Evolutionary conservation across 1,139 yeast genomes (phyloP), one percentile per base, ranked within the genome.

Genomic region (Geotrichum candidum): DNA sequence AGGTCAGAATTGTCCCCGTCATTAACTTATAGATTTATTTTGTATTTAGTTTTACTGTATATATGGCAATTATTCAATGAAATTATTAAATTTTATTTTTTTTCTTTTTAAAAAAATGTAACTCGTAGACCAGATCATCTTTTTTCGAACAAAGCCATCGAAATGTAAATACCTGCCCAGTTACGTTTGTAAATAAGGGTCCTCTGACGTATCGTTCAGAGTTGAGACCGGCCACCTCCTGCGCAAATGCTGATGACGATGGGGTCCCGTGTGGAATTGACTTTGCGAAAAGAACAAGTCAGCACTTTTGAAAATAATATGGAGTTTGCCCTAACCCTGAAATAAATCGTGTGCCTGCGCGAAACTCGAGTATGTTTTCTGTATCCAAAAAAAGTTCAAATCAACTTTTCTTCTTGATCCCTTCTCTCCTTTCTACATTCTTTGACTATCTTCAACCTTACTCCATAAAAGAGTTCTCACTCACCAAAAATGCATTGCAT

Each of bases 401-500:
- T 41, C 48, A 41, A 41, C 48, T 41, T 41, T 41, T 41, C 48
- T 41, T 41, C 48, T 18, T 41, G 48, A 41, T 41, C 48, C 48
- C 48, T 41, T 41, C 48, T 15, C 48, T 41, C 22, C 18, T 15
- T n/a, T 18, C 18, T 41, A 6, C 13, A n/a, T 15, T 41, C 18
- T 10, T 15, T 15, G 48, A 15, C 48, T n/a, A 41, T n/a, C 48
- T 15, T 15, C 23, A 41, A 41, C 9, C 23, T 18, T n/a, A n/a
- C 18, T 41, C 9, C n/a, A n/a, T 35, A 35, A 18, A 35, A 35
- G 41, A 35, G 41, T 35, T 35, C 41, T n/a, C 22, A n/a, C 22
- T 2, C 22, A 41, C 48, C 9, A 7, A 56, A 45, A 18, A 60
- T 60, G 60, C 52, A 60, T 25, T 31, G 27, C 31, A 11, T 50